Evolutionary conservation across 805 yeast genomes (phyloP).

Genomic region (Zygosaccharomyces siamensis): DNA sequence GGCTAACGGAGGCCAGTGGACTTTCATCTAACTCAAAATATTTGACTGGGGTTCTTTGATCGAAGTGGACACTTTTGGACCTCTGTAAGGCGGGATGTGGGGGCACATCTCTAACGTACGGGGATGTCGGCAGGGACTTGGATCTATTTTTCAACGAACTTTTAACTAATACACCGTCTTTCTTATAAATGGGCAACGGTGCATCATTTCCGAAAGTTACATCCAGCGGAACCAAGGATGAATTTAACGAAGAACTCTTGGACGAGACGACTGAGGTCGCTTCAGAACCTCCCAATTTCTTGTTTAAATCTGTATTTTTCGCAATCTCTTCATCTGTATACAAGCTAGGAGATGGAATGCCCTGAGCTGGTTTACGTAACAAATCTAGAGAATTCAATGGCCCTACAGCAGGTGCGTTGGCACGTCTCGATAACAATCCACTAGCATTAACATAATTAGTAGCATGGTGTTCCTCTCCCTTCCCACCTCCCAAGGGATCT

Average conservation of each 20-base stretch:
- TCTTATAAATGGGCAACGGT: slow-evolving; percentile 54
- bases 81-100: slow-evolving; percentile 32
- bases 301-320: slow-evolving; percentile 27
- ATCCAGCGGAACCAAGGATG: not conserved
- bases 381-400: slow-evolving; percentile 23
- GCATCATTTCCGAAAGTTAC: not conserved
- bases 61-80: slow-evolving; percentile 78
- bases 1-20: slow-evolving; percentile 60
- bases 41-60: slow-evolving; percentile 59
- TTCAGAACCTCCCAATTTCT: slow-evolving; percentile 5
- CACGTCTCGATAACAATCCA: slow-evolving; percentile 2
- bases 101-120: slow-evolving; percentile 5
- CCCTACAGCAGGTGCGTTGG: slow-evolving; percentile 3
- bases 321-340: slow-evolving; percentile 27
- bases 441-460: not conserved
- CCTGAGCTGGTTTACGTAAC: slow-evolving; percentile 31
- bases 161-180: slow-evolving; percentile 72
- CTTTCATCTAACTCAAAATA: slow-evolving; percentile 68
- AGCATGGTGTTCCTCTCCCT: not conserved
- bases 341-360: slow-evolving; percentile 18
- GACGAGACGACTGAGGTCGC: not conserved
- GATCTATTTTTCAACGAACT: slow-evolving; percentile 35
- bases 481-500: not conserved
- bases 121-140: slow-evolving; percentile 43
- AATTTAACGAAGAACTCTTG: not conserved